phyloP scores from a whole-genome alignment of 2,329 filamentous ascomycete genomes.

The Penicillium sp. region DNA sequence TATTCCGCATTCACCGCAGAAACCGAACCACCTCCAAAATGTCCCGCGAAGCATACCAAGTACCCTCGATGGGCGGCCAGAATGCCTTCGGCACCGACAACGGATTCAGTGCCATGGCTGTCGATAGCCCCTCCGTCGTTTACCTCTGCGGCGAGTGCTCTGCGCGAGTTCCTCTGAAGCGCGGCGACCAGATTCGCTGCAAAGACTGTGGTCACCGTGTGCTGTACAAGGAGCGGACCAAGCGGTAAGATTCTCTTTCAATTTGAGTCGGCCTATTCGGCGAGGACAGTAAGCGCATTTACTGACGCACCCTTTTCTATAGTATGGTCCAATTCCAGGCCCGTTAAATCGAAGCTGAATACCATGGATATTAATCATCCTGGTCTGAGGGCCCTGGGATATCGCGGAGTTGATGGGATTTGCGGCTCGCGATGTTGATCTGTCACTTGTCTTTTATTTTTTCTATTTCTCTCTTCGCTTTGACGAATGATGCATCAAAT shows the following conservation, averaged over 20 bases:
- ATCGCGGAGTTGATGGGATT: constrained; percentile 17
- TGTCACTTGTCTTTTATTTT: constrained; percentile 5
- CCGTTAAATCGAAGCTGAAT: constrained; percentile 57
- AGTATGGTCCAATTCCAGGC: constrained; percentile 99
- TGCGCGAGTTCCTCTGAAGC: constrained; percentile 73
- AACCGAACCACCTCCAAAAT: constrained; percentile 44
- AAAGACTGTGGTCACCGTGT: constrained; percentile 94
- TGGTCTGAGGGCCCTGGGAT: neutral
- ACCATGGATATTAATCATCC: neutral
- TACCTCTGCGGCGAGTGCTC: constrained; percentile 87
- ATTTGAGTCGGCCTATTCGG: neutral
- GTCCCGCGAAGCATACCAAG: constrained; percentile 79
- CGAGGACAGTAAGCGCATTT: neutral
- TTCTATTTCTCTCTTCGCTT: constrained; percentile 25
- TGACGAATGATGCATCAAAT: constrained; percentile 35
- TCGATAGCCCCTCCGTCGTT: constrained; percentile 62
- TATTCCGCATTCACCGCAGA: neutral
- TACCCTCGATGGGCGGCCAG: constrained; percentile 61
- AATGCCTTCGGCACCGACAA: constrained; percentile 47
- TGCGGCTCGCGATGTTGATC: constrained; percentile 9
- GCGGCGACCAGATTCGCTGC: constrained; percentile 81
- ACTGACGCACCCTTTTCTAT: constrained; percentile 22
- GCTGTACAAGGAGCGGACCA: constrained; percentile 96
- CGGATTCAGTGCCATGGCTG: constrained; percentile 42
- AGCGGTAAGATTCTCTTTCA: constrained; percentile 68